Evolutionary conservation across 345 rosid genomes (phyloP), one percentile per base, ranked within the genome.

Genomic region (Schrenkiella parvula): DNA sequence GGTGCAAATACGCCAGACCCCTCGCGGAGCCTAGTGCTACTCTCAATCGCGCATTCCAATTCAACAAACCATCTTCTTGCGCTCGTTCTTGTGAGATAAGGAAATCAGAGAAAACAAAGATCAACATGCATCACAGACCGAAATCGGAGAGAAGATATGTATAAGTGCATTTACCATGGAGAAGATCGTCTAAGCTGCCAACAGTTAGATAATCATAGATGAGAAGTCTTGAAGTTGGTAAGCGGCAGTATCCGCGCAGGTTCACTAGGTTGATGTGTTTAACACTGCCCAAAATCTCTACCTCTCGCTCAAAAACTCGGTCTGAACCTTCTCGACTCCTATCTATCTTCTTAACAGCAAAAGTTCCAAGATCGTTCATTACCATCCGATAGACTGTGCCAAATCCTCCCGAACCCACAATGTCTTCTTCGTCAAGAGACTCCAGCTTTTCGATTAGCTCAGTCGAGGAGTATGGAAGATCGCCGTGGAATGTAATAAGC

Each of bases 381-480:
- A 93, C 97, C 98, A 93, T 93, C 23, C 98, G 82, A 67, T 89
- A 93, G 3, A 93, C 98, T 8, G 88, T 93, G 54, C 98, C 98
- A 75, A 85, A 93, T n/a, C 98, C 98, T 71, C 98, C 97, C 0
- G 98, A 89, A 18, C 98, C 98, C 5, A 93, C 98, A 37, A 89
- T 79, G 83, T 93, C 95, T 79, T 93, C 95, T 66, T 89, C 92
- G 32, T 93, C 91, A 66, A 93, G 98, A 75, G 88, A 80, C 83
- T 93, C 98, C 22, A 93, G 84, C 83, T 91, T 93, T 81, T 93
- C 98, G 11, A 93, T 85, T 47, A 89, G 82, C 84, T 93, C 97
- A 44, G 84, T 78, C 0, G 98, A 89, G 2, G 96, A 81, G 68
- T 93, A 93, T 8, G 97, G 98, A 79, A 93, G 80, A 80, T 93